Base-by-base conservation (phyloP, 2,329 filamentous ascomycete genomes). In the Phaeophleospora eucalypticola region DNA sequence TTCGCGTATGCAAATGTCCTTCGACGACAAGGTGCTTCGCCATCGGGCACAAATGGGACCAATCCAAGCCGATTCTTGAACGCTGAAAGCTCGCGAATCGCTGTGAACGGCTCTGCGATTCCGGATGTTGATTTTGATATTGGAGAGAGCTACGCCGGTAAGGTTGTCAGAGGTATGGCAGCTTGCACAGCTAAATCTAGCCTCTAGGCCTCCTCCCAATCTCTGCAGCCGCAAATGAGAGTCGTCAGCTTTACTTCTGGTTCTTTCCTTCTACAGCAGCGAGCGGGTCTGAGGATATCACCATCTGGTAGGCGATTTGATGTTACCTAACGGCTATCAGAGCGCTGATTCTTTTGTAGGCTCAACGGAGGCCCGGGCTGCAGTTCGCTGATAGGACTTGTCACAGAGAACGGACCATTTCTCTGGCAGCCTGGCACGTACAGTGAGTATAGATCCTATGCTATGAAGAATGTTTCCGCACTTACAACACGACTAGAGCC, bases 141-240 rank as follows among this genome's bases (percentile, higher is more conserved):
- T 52, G 69, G 68, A 44, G 69, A 73, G 51, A 65, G 61, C 3
- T 72, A 72, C 34, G 69, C 70, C 19, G 49, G n/a, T n/a, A n/a
- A n/a, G n/a, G n/a, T n/a, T n/a, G n/a, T n/a, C n/a, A n/a, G n/a
- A n/a, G n/a, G n/a, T n/a, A n/a, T n/a, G n/a, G n/a, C n/a, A n/a
- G n/a, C n/a, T n/a, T n/a, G n/a, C n/a, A n/a, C n/a, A n/a, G n/a
- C n/a, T n/a, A n/a, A n/a, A n/a, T n/a, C n/a, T n/a, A n/a, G n/a
- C n/a, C n/a, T n/a, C n/a, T n/a, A n/a, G n/a, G 71, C 29, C 67
- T 77, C 3, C 61, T 83, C 4, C 78, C 80, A 4, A 80, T 83
- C 54, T 73, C 74, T 36, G 65, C 64, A 45, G 64, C 58, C 53
- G 45, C 67, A 8, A 73, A 77, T 49, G 70, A 74, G 29, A 68